Base-by-base conservation (phyloP, 202 grass and related monocot genomes). In the Cymbopogon flexuosus region DNA sequence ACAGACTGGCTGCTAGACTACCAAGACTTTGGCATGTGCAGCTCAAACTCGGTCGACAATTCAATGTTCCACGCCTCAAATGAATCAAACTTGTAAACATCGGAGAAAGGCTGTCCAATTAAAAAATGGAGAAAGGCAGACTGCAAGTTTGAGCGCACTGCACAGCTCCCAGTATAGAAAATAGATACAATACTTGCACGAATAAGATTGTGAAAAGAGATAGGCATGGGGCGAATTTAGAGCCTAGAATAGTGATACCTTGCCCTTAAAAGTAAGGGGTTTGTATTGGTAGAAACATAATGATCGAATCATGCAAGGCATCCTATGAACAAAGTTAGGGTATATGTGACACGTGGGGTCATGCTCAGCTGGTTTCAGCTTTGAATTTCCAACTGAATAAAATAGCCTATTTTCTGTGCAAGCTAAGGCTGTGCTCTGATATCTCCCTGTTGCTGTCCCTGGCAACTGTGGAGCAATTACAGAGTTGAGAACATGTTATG, bases 1-100 rank as follows among this genome's bases (percentile, higher is more conserved):
- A 92, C 35, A 33, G 87, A 96, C 14, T 96, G 90, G 90, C 75
- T 96, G 72, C 79, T 92, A 68, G 93, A 96, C 66, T 92, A 88
- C 77, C 87, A 86, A 73, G 63, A 85, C 65, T 68, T 78, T 66
- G 84, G 14, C 70, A 86, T 81, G 24, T 72, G 58, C 61, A 47
- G 65, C 66, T 67, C 81, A 12, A 35, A 52, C 66, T 83, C 80
- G 74, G 30, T 27, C 13, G 6, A 67, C 30, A 34, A 29, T 62
- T 67, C 66, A 56, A 67, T 22, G 12, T n/a, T 83, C 37, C 65
- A 31, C 10, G 45, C 41, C 60, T 87, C 81, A 75, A 43, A 57
- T 24, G 80, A 68, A 72, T 58, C 37, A 24, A 62, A 54, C 27
- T 36, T 79, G 13, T 81, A 72, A 70, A 59, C 67, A 54, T 59